Evolutionary conservation across 306 rosid genomes (phyloP), one percentile per base, ranked within the genome.

Genomic region (Mimosa bimucronata): DNA sequence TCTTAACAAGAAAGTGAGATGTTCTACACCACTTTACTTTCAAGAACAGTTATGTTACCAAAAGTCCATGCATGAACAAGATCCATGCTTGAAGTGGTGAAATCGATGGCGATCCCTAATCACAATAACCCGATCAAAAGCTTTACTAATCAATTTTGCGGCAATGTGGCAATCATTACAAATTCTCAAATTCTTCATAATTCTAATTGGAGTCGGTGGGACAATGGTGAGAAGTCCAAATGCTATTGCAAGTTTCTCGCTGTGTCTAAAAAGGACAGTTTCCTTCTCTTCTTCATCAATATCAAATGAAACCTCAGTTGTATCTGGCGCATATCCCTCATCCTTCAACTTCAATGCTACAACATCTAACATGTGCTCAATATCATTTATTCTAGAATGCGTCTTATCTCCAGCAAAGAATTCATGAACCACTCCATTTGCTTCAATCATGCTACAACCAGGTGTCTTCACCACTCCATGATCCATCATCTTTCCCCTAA

Each of bases 211-310:
- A 34, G 85, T 75, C 31, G 94, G 88, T 28, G 94, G 89, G 66
- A 85, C 76, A 60, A 73, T 85, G 80, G 86, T 50, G 34, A 93
- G 83, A 19, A 93, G 92, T 48, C 97, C 98, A 53, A 93, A 93
- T 72, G 98, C 92, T 68, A 93, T 86, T 5, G 97, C 97, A 69
- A 93, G 93, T 81, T 93, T 93, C 84, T 93, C 98, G 77, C 91
- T 89, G 34, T 91, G 97, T 78, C 86, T 84, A 80, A 83, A 85
- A 55, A 89, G 87, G 23, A 86, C 80, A 65, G 91, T 88, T 88
- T 89, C 94, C 91, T 89, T 90, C 85, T 90, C 96, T 86, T 92
- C 97, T 66, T 87, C 89, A 75, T 89, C 97, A 53, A 90, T 87
- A 71, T 92, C 97, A 37, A 91, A 85, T 34, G 92, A 91, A 79